A percentile compares a stretch with the other conserved stretches of the same genome.
Conservation (phyloP, 169 alveolate species). For the Toxoplasma gondii region DNA sequence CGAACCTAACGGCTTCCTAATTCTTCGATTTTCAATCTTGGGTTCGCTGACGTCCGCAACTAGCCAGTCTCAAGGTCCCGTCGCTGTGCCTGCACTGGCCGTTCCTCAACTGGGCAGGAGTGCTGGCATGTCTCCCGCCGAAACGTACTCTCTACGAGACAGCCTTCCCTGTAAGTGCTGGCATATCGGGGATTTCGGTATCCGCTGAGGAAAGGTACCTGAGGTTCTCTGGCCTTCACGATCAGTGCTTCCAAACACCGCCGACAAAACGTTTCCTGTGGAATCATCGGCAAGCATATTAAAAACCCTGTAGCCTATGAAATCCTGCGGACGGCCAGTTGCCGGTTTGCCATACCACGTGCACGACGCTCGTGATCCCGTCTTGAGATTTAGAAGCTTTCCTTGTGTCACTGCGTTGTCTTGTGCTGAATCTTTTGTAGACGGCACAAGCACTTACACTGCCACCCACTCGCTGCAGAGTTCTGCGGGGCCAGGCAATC, state of each 20-base stretch:
- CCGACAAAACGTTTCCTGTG: too few species aligned
- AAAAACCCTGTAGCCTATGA: too few species aligned
- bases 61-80: not conserved
- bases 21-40: conserved; percentile 15
- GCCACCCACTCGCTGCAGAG: not conserved
- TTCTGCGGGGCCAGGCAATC: not conserved
- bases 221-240: too few species aligned
- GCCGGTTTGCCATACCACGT: too few species aligned
- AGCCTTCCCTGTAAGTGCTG: not conserved
- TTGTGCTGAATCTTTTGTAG: not conserved
- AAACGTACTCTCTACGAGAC: not conserved
- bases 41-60: not conserved
- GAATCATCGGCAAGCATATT: too few species aligned
- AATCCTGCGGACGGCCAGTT: too few species aligned
- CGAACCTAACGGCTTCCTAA: conserved; percentile 29
- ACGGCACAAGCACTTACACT: not conserved
- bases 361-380: too few species aligned
- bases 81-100: not conserved
- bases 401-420: too few species aligned
- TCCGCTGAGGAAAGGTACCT: too few species aligned
- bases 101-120: not conserved
- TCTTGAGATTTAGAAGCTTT: too few species aligned
- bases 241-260: too few species aligned
- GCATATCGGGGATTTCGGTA: too few species aligned
- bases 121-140: not conserved